Evolutionary conservation across 1,139 yeast genomes (phyloP).

Genomic region (Lodderomyces beijingensis): DNA sequence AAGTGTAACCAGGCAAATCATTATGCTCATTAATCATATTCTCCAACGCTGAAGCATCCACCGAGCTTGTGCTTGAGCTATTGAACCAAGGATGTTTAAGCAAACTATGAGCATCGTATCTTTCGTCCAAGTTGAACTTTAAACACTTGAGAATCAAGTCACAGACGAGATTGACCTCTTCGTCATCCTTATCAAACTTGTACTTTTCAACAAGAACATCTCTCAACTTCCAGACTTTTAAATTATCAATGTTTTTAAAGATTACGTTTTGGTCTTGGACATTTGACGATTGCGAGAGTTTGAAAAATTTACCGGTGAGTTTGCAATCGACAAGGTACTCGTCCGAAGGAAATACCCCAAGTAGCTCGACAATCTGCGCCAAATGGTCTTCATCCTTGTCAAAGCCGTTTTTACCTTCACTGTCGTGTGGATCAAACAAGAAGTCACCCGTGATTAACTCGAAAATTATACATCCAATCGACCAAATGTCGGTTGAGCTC

Average conservation of each 20-base stretch:
- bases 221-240: constrained; percentile 65
- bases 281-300: constrained; percentile 16
- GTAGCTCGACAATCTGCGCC: constrained; percentile 71
- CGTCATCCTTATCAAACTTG: constrained; percentile 31
- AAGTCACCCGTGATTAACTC: constrained; percentile 84
- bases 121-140: constrained; percentile 27
- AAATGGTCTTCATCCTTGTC: constrained; percentile 80
- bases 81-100: constrained; percentile 41
- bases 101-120: constrained; percentile 40
- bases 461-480: constrained; percentile 74
- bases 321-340: constrained; percentile 49
- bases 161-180: constrained; percentile 25
- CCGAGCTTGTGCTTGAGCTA: constrained; percentile 2
- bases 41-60: constrained; percentile 3
- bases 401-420: constrained; percentile 37
- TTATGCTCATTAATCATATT: constrained; percentile 15
- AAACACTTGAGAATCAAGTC: constrained; percentile 41
- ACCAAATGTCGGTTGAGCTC: constrained; percentile 80
- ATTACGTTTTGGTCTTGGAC: constrained; percentile 21
- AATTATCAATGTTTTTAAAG: constrained; percentile 54
- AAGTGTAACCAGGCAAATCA: constrained; percentile 27
- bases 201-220: constrained; percentile 63
- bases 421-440: constrained; percentile 75
- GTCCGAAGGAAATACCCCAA: constrained; percentile 54
- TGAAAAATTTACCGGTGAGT: constrained; percentile 50